Base-by-base conservation (phyloP, 2,329 filamentous ascomycete genomes). In the Trichoderma hamatum region DNA sequence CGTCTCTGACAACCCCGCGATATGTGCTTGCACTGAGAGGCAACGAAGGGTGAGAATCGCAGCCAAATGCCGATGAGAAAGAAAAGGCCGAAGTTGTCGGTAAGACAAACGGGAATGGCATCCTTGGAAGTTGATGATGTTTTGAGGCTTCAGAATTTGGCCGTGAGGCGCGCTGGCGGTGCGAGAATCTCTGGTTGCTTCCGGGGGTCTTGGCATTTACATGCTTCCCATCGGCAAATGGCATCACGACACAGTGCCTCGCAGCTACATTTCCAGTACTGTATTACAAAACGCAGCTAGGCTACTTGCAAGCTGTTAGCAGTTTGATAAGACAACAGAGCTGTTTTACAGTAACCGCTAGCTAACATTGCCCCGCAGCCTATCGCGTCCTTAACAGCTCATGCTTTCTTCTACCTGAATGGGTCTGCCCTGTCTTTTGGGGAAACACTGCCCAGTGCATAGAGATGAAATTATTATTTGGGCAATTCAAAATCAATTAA, bases 21-120 rank as follows among this genome's bases (percentile, higher is more conserved):
- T 93, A 89, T 10, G 92, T 95, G 73, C 94, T 94, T 26, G 93
- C 90, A 67, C 88, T 87, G 74, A 95, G 87, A 28, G 94, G 93
- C 52, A 99, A 85, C 0, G 95, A 97, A 3, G 96, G 95, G 80
- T 98, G 95, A 3, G 93, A 93, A 72, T 90, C 88, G 75, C 92
- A 95, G 74, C 82, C 86, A 80, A 97, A 90, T 79, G 85, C 91
- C 46, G 90, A 85, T 26, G 92, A 91, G 77, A 97, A 95, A 64
- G 92, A 90, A 76, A 97, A 90, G 66, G 91, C 88, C 39, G 94
- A 97, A 5, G 95, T 97, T 0, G 95, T 98, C 2, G 96, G 94
- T 36, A 98, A 88, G 13, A 88, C 82, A 76, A 97, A 97, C 14
- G 92, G 91, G 77, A 92, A 98, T 36, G 95, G 94, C 96, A 98